These are phyloP conservation scores for Trichophyton schoenleinii DNA, from an alignment of 2,329 filamentous ascomycete species.

Conservation along the genomic window DNA sequence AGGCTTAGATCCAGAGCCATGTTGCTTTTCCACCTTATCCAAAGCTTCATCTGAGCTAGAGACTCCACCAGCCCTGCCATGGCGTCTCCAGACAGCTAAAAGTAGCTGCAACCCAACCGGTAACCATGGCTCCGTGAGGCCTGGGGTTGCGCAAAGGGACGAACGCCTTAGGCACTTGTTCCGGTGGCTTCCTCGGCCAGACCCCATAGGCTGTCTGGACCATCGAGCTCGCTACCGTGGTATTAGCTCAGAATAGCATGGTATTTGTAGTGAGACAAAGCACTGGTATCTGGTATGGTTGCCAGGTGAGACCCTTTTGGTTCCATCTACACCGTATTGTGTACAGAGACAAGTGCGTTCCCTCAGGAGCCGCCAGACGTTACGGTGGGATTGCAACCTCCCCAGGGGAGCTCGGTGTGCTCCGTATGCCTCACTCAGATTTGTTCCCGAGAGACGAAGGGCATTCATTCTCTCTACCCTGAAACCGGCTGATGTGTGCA, in stretches of 20 bases:
- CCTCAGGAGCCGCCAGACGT: not conserved
- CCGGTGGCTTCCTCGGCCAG: not conserved
- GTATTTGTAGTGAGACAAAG: not conserved
- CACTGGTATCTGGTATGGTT: no score
- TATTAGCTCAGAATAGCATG: not conserved
- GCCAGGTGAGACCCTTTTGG: not conserved
- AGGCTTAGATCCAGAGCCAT: conserved; percentile 1
- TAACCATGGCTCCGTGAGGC: not conserved
- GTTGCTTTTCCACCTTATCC: not conserved
- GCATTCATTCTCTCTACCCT: not conserved
- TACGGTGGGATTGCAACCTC: not conserved
- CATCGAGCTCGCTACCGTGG: not conserved
- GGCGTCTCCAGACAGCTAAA: not conserved
- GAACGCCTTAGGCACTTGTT: not conserved
- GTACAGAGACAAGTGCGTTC: not conserved
- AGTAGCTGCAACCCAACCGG: not conserved
- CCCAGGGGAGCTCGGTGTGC: not conserved
- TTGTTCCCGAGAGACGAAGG: not conserved
- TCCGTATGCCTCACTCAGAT: not conserved
- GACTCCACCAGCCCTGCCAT: not conserved
- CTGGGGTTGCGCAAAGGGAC: not conserved
- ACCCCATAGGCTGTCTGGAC: not conserved
- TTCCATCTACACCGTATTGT: not conserved
- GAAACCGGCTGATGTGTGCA: not conserved
- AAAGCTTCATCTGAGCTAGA: not conserved